Evolutionary conservation across 2,329 filamentous ascomycete genomes (phyloP).

Genomic region (Geoglossum cookeanum): DNA sequence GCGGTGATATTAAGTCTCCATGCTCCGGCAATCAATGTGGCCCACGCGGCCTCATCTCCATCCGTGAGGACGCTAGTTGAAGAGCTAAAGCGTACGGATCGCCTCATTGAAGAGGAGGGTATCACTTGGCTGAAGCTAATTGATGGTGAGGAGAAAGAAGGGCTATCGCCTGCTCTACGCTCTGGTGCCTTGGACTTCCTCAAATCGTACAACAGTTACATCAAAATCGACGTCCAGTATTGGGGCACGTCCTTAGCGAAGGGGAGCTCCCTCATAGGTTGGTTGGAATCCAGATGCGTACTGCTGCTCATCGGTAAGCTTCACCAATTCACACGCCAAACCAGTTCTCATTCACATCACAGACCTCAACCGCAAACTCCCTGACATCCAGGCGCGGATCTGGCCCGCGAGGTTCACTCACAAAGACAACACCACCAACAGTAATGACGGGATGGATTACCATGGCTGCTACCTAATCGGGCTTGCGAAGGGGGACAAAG

Average conservation of each 20-base stretch:
- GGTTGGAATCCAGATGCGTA: constrained; percentile 30
- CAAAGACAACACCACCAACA: constrained; percentile 8
- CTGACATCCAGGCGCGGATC: constrained; percentile 33
- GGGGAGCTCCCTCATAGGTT: constrained; percentile 34
- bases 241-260: constrained; percentile 40
- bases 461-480: constrained; percentile 44
- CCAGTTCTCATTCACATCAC: constrained; percentile 5
- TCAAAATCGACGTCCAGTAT: constrained; percentile 43
- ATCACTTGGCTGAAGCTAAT: constrained; percentile 22
- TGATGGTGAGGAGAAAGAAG: neutral
- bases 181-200: constrained; percentile 29
- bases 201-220: constrained; percentile 31
- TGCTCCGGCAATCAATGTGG: constrained; percentile 40
- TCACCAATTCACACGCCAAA: neutral
- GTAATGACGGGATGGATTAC: constrained; percentile 25
- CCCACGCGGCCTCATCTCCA: constrained; percentile 32
- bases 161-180: neutral
- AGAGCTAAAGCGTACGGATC: constrained; percentile 31
- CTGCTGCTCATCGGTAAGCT: constrained; percentile 36
- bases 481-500: constrained; percentile 18
- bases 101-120: constrained; percentile 19
- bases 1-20: constrained; percentile 45
- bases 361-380: constrained; percentile 37
- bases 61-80: constrained; percentile 31
- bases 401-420: constrained; percentile 41